Evolutionary conservation across 257 asterid genomes (phyloP), one percentile per base, ranked within the genome.

Genomic region (Leonotis leonurus): DNA sequence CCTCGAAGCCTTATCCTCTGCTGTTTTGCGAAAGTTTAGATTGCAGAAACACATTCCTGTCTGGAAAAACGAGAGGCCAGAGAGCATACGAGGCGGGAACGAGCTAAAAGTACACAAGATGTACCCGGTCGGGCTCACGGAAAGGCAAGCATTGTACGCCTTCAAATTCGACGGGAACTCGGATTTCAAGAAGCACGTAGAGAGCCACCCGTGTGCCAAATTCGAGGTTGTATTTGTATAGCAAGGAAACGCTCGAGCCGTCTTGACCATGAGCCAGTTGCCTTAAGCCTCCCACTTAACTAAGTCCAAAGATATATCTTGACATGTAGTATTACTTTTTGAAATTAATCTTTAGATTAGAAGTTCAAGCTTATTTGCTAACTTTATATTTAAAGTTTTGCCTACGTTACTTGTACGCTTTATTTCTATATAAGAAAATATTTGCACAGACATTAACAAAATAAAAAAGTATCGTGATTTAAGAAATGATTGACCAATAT

Each of bases 1-100:
- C 10, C 20, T 87, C 70, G 80, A 70, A 71, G 89, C 92, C 26
- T 70, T 93, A 60, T 79, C 84, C 64, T 74, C 78, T n/a, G 91
- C 78, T 9, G 78, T 81, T 37, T 22, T 79, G 39, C 52, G 67
- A 29, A 87, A 80, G 76, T 93, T 83, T 69, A 67, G 72, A 82
- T 79, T 90, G 52, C 55, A 62, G 67, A 83, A 82, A 14, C 90
- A 87, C n/a, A 71, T 79, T 4, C 97, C 99, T 2, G 43, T 93
- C 24, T 93, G 97, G 99, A 93, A 83, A 65, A 7, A 69, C 0
- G 96, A 85, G 84, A 78, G 99, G 63, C 99, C 99, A 8, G 78
- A 81, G 50, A 81, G 80, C 79, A 65, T 89, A 62, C 79, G 86
- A 26, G 94, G 96, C 18, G 86, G 82, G 1, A 69, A 83, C 12